These are phyloP conservation scores for Penicillium thymicola DNA, from an alignment of 2,329 filamentous ascomycete species.

Conservation along the genomic window DNA sequence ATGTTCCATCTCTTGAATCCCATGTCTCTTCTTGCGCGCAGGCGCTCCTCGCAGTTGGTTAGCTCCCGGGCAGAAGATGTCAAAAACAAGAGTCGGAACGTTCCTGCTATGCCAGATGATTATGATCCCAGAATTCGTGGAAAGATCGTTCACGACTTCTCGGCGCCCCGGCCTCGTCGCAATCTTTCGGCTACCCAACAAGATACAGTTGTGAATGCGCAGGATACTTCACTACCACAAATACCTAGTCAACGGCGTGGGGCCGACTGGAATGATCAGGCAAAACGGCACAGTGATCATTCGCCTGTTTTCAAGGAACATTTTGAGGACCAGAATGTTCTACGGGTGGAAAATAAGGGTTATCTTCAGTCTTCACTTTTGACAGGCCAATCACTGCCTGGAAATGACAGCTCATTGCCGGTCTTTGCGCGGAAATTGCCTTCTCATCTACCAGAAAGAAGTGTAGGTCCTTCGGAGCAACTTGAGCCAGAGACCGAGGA, in stretches of 20 bases:
- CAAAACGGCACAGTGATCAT: conserved; percentile 42
- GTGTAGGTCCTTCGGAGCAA: conserved; percentile 10
- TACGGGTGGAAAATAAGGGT: conserved; percentile 43
- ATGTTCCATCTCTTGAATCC: conserved; percentile 58
- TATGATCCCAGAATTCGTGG: conserved; percentile 63
- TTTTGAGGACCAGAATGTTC: conserved; percentile 49
- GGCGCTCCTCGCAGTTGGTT: conserved; percentile 53
- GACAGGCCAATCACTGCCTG: conserved; percentile 28
- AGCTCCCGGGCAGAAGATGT: conserved; percentile 50
- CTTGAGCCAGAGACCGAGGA: conserved; percentile 2
- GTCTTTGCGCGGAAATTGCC: conserved; percentile 46
- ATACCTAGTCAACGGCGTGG: conserved; percentile 12
- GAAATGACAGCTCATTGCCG: conserved; percentile 37
- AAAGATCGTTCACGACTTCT: conserved; percentile 64
- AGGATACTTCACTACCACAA: conserved; percentile 16
- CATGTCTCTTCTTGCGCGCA: conserved; percentile 57
- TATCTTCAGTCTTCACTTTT: conserved; percentile 43
- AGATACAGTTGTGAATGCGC: conserved; percentile 13
- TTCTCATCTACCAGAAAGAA: conserved; percentile 29
- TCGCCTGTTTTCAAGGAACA: conserved; percentile 61
- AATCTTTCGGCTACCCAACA: conserved; percentile 29
- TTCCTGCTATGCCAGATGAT: conserved; percentile 56
- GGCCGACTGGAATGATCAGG: conserved; percentile 23
- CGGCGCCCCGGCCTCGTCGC: conserved; percentile 53
- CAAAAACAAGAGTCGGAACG: conserved; percentile 48